These are phyloP conservation scores for Neoboletus magnificus DNA, from an alignment of 768 basidiomycete species.

Conservation along the genomic window DNA sequence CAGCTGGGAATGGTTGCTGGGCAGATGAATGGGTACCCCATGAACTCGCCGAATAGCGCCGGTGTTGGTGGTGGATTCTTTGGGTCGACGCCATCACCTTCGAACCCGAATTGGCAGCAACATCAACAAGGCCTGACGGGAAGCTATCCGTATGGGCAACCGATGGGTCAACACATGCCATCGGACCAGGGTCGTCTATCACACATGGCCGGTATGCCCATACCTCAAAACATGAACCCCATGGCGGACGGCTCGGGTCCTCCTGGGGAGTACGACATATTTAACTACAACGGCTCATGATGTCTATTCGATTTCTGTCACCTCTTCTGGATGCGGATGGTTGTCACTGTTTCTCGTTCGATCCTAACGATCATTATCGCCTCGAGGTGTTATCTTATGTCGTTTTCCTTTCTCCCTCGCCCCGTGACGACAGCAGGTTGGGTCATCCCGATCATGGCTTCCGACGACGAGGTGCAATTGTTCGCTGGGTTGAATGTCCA, in stretches of 20 bases:
- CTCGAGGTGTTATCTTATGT: conserved; percentile 25
- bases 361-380: conserved; percentile 26
- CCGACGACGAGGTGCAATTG: not conserved
- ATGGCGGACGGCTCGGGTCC: conserved; percentile 39
- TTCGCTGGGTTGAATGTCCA: conserved; percentile 1
- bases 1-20: conserved; percentile 33
- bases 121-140: conserved; percentile 26
- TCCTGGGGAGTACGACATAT: conserved; percentile 51
- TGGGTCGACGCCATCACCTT: conserved; percentile 23
- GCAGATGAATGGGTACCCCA: conserved; percentile 35
- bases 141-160: conserved; percentile 29
- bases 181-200: conserved; percentile 38
- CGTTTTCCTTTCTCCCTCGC: conserved; percentile 2
- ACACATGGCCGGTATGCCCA: conserved; percentile 52
- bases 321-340: conserved; percentile 17
- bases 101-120: conserved; percentile 30
- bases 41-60: conserved; percentile 38
- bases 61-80: conserved; percentile 23
- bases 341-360: conserved; percentile 15
- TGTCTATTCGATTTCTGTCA: conserved; percentile 12
- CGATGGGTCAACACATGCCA: conserved; percentile 20
- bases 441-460: not conserved
- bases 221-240: conserved; percentile 43
- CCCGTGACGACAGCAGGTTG: conserved; percentile 8
- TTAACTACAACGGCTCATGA: conserved; percentile 53